A percentile compares a stretch with the other conserved stretches of the same genome.
These are phyloP conservation scores for Fusarium denticulatum DNA, from an alignment of 2,329 filamentous ascomycete genomes.

Conservation along the genomic window DNA sequence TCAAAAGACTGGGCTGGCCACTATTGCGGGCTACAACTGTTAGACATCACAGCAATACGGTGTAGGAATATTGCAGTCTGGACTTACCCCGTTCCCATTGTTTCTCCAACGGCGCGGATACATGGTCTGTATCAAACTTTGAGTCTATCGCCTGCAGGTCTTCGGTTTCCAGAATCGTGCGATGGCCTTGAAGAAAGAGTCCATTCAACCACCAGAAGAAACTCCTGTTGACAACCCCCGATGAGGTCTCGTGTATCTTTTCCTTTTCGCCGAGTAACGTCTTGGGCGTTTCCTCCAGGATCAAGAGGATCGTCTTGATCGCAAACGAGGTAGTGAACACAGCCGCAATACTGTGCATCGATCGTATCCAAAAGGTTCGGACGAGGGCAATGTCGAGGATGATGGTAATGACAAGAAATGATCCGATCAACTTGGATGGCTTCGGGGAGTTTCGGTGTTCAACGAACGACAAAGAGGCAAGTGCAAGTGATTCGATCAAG, in stretches of 20 bases:
- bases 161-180: conserved; percentile 35
- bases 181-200: conserved; percentile 43
- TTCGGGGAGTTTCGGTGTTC: conserved; percentile 48
- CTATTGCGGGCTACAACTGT: conserved; percentile 23
- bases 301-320: conserved; percentile 43
- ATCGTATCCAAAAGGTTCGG: conserved; percentile 49
- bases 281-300: conserved; percentile 49
- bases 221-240: conserved; percentile 47
- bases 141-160: conserved; percentile 43
- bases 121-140: conserved; percentile 41
- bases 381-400: conserved; percentile 48
- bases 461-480: conserved; percentile 45
- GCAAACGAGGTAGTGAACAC: conserved; percentile 43
- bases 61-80: accelerated
- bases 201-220: conserved; percentile 52
- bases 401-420: conserved; percentile 47
- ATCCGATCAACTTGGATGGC: conserved; percentile 47
- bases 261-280: conserved; percentile 24
- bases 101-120: conserved; percentile 32
- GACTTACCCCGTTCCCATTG: conserved; percentile 38
- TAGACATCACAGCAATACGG: background rate
- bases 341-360: conserved; percentile 36
- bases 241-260: conserved; percentile 46
- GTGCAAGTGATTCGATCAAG: conserved; percentile 41
- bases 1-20: conserved; percentile 38